Evolutionary conservation across 2,329 filamentous ascomycete genomes (phyloP).

Genomic region (Tetracladium maxilliforme): DNA sequence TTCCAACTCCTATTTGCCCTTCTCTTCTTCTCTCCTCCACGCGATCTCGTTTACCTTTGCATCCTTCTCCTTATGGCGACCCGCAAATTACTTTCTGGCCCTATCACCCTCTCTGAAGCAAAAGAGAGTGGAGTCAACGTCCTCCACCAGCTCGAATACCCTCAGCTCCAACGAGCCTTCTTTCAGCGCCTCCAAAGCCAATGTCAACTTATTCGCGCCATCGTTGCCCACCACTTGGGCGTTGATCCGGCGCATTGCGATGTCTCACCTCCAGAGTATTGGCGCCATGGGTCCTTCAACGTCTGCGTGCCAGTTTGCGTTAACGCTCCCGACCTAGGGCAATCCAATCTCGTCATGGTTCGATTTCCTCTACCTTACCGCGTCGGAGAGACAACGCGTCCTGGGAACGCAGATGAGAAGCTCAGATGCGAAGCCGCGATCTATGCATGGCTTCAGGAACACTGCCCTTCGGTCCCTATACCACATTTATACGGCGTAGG

Average conservation of each 20-base stretch:
- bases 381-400: constrained; percentile 18
- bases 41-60: no score
- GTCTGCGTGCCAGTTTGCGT: constrained; percentile 15
- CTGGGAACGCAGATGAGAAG: constrained; percentile 27
- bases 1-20: no score
- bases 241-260: constrained; percentile 5
- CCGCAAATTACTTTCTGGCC: no score
- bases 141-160: constrained; percentile 5
- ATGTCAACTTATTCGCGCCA: constrained; percentile 9
- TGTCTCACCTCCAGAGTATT: constrained; percentile 10
- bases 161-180: constrained; percentile 7
- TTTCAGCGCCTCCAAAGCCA: constrained; percentile 8
- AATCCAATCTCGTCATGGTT: constrained; percentile 8
- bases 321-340: constrained; percentile 1
- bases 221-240: constrained; percentile 13
- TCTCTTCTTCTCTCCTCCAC: no score
- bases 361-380: constrained; percentile 18
- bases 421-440: constrained; percentile 20
- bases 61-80: no score
- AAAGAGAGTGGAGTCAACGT: constrained; percentile 2
- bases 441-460: constrained; percentile 20
- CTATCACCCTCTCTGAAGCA: not conserved
- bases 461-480: constrained; percentile 20
- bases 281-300: constrained; percentile 20
- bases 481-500: constrained; percentile 18